Evolutionary conservation across 1,284 basidiomycete genomes (phyloP).

Genomic region (Cryptococcus jaspeensis): DNA sequence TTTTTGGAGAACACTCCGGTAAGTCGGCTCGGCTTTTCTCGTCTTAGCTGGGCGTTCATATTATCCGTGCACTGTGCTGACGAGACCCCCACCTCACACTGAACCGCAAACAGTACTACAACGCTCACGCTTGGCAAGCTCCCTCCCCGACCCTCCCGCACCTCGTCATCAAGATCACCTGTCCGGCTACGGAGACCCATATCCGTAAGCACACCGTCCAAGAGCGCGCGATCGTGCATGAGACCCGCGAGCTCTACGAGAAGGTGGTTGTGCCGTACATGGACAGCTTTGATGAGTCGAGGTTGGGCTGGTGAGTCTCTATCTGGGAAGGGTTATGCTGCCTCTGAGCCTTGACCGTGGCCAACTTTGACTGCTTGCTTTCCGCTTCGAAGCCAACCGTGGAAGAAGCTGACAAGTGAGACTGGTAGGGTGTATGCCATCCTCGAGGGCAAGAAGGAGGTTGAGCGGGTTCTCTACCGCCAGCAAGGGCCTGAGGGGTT

Average conservation of each 20-base stretch:
- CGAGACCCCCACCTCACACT: too few relatives aligned
- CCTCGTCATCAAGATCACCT: slow-evolving; percentile 64
- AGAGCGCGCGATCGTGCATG: slow-evolving; percentile 67
- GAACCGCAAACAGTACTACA: slow-evolving; percentile 47
- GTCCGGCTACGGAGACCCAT: slow-evolving; percentile 77
- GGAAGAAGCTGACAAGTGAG: too few relatives aligned
- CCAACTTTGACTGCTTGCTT: background rate
- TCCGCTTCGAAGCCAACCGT: background rate
- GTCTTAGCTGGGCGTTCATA: too few relatives aligned
- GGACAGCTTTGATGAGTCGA: slow-evolving; percentile 64
- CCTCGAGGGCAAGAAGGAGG: slow-evolving; percentile 74
- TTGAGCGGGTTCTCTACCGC: slow-evolving; percentile 69
- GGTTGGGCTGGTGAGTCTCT: slow-evolving; percentile 71
- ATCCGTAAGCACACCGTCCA: slow-evolving; percentile 85
- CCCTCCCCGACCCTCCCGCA: slow-evolving; percentile 30
- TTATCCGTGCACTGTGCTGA: background rate
- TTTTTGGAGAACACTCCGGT: slow-evolving; percentile 43
- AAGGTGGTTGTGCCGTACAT: slow-evolving; percentile 76
- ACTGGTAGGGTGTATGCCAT: slow-evolving; percentile 85
- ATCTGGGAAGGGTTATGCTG: too few relatives aligned
- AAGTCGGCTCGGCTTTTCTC: slow-evolving; percentile 45
- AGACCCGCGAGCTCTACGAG: slow-evolving; percentile 74
- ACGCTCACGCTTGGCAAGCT: slow-evolving; percentile 38
- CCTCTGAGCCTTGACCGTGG: too few relatives aligned
- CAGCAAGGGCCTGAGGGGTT: slow-evolving; percentile 62